phyloP scores from a whole-genome alignment of 352 stramenopile genomes.

The Blastocystis sp. region DNA sequence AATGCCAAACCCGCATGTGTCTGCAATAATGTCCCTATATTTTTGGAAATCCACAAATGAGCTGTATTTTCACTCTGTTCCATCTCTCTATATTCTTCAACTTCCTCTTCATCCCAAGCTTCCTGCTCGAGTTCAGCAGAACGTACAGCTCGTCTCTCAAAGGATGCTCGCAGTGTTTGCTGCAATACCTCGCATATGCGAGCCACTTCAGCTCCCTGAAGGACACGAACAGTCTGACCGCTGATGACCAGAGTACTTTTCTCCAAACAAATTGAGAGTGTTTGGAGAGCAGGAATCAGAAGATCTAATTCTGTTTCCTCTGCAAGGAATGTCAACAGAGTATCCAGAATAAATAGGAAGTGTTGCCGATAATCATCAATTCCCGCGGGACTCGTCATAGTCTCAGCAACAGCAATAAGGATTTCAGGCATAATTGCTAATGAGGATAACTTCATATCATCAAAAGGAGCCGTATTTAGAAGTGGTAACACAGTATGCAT shows the following conservation, averaged over 20 bases:
- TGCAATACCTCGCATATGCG: slow-evolving; percentile 31
- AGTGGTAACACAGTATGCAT: slow-evolving; percentile 44
- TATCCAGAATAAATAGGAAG: slow-evolving; percentile 40
- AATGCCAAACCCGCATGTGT: neutral
- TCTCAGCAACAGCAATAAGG: neutral
- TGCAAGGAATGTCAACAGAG: slow-evolving; percentile 26
- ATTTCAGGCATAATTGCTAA: slow-evolving; percentile 38
- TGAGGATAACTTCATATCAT: slow-evolving; percentile 44
- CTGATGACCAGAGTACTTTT: neutral
- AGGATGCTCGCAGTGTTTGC: neutral
- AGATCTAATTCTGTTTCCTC: slow-evolving; percentile 35
- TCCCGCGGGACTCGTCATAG: neutral
- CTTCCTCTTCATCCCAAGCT: slow-evolving; percentile 57
- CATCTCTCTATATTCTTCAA: slow-evolving; percentile 46
- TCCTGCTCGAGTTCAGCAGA: slow-evolving; percentile 49
- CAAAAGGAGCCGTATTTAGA: slow-evolving; percentile 11
- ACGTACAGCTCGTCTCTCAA: slow-evolving; percentile 22
- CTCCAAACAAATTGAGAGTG: slow-evolving; percentile 17
- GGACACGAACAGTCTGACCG: neutral
- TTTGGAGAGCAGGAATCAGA: slow-evolving; percentile 36
- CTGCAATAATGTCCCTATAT: slow-evolving; percentile 13
- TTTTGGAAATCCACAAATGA: slow-evolving; percentile 6
- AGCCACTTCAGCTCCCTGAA: slow-evolving; percentile 19
- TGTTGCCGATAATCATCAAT: slow-evolving; percentile 17
- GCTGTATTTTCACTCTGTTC: slow-evolving; percentile 47